phyloP scores from a whole-genome alignment of 116 monocot genomes.

The Dioscorea cayenensis region DNA sequence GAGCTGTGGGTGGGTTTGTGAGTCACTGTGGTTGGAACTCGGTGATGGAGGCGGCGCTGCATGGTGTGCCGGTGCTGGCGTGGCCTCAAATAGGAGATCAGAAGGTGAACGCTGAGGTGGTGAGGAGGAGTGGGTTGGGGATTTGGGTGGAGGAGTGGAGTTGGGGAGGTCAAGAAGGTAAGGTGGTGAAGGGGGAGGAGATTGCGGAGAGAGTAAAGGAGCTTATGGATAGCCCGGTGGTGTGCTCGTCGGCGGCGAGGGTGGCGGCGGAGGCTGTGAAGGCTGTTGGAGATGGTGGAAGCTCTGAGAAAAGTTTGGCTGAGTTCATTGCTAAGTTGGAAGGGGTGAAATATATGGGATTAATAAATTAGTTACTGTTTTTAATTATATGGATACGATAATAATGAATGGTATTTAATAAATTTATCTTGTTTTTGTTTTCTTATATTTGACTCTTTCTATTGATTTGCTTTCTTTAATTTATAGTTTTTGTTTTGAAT shows the following conservation, averaged over 20 bases:
- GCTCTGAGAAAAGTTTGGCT: not conserved
- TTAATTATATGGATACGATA: no score
- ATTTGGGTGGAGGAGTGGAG: conserved; percentile 10
- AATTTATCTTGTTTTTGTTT: no score
- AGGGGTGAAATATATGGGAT: not conserved
- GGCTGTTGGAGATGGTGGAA: conserved; percentile 1
- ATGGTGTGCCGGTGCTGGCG: conserved; percentile 8
- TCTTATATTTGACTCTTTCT: no score
- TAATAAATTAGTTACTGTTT: no score
- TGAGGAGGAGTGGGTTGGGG: conserved; percentile 17
- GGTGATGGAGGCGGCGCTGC: conserved; percentile 14
- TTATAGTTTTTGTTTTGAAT: no score
- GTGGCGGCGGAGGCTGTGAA: not conserved
- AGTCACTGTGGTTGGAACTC: conserved; percentile 76
- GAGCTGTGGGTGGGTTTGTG: conserved; percentile 42
- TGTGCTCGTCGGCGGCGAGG: not conserved
- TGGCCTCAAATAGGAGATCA: conserved; percentile 14
- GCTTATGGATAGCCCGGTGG: conserved; percentile 1
- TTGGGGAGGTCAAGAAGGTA: conserved; percentile 1
- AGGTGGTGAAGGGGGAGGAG: conserved; percentile 12
- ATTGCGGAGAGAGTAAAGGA: conserved; percentile 6
- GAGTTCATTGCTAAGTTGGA: not conserved
- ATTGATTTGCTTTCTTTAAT: no score
- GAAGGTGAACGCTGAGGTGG: conserved; percentile 3
- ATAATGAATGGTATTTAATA: no score